Percentiles rank a stretch among this genome's conserved stretches.
Evolutionary conservation across 1,284 basidiomycete species (phyloP).

Genomic region (Fomitopsis pinicola): DNA sequence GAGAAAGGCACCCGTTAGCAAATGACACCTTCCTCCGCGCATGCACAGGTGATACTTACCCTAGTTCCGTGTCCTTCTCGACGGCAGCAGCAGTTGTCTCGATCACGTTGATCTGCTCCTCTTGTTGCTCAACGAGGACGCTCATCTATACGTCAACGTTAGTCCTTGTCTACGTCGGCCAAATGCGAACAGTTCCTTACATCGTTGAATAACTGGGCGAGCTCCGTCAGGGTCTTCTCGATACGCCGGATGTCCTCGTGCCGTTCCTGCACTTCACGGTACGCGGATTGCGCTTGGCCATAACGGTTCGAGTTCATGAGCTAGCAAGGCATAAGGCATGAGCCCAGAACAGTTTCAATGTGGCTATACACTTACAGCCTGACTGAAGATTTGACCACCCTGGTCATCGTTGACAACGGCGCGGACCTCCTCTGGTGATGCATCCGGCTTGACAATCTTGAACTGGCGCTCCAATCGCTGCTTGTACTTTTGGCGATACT

Average conservation of each 20-base stretch:
- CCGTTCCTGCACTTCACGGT: slow-evolving; percentile 93
- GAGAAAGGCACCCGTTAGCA: slow-evolving; percentile 6
- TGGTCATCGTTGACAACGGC: slow-evolving; percentile 86
- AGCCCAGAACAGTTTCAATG: background rate
- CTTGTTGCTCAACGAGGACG: slow-evolving; percentile 90
- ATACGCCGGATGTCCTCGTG: slow-evolving; percentile 96
- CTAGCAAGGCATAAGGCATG: slow-evolving; percentile 34
- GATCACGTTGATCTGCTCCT: slow-evolving; percentile 80
- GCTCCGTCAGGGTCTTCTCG: slow-evolving; percentile 87
- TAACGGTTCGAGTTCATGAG: slow-evolving; percentile 89
- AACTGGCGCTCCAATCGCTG: slow-evolving; percentile 95
- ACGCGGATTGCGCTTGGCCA: slow-evolving; percentile 86
- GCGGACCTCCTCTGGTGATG: slow-evolving; percentile 86
- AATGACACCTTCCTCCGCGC: background rate
- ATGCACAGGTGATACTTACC: slow-evolving; percentile 46
- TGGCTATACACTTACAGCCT: slow-evolving; percentile 65
- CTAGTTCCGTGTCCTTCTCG: slow-evolving; percentile 78
- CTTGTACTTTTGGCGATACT: slow-evolving; percentile 90
- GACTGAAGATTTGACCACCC: slow-evolving; percentile 88
- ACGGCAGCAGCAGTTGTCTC: slow-evolving; percentile 71
- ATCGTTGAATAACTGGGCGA: slow-evolving; percentile 96
- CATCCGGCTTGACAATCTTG: slow-evolving; percentile 97
- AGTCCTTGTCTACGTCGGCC: background rate
- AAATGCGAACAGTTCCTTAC: slow-evolving; percentile 34
- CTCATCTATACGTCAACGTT: slow-evolving; percentile 57